Percentiles rank a stretch among this genome's conserved stretches.
These are phyloP conservation scores for Macaranga tanarius DNA, from an alignment of 441 rosid species.

Conservation along the genomic window DNA sequence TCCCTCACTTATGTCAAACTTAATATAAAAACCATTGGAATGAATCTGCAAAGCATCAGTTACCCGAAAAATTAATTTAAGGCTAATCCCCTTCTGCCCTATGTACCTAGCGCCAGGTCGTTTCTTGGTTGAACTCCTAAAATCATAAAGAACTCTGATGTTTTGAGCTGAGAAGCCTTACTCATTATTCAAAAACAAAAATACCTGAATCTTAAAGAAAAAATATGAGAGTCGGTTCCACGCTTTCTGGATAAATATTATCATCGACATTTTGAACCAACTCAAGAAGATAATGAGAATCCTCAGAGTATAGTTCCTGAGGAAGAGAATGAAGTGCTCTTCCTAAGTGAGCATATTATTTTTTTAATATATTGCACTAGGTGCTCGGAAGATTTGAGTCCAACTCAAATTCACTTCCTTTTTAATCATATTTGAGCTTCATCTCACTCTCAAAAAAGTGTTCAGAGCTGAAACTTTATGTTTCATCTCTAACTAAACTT, in stretches of 20 bases:
- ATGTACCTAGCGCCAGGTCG: constrained; percentile 83
- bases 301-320: constrained; percentile 96
- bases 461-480: too few species aligned
- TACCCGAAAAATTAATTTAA: constrained; percentile 99
- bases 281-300: constrained; percentile 99
- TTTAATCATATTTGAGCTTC: too few species aligned
- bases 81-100: constrained; percentile 99
- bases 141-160: constrained; percentile 93
- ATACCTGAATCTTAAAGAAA: constrained; percentile 82
- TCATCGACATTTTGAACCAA: constrained; percentile 99
- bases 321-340: constrained; percentile 99
- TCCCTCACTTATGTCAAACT: constrained; percentile 93
- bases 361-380: constrained; percentile 78
- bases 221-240: constrained; percentile 84
- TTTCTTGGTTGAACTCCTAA: constrained; percentile 95
- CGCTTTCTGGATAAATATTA: constrained; percentile 65
- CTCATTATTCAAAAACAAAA: constrained; percentile 84
- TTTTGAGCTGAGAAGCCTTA: constrained; percentile 82
- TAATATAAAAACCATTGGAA: constrained; percentile 96
- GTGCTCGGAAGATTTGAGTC: constrained; percentile 60
- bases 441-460: too few species aligned
- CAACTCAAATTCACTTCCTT: constrained; percentile 95
- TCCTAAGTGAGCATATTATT: constrained; percentile 98
- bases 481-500: too few species aligned
- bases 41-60: constrained; percentile 99